Conservation (phyloP, 495 filamentous ascomycete genomes). For the Gamarada debralockiae region DNA sequence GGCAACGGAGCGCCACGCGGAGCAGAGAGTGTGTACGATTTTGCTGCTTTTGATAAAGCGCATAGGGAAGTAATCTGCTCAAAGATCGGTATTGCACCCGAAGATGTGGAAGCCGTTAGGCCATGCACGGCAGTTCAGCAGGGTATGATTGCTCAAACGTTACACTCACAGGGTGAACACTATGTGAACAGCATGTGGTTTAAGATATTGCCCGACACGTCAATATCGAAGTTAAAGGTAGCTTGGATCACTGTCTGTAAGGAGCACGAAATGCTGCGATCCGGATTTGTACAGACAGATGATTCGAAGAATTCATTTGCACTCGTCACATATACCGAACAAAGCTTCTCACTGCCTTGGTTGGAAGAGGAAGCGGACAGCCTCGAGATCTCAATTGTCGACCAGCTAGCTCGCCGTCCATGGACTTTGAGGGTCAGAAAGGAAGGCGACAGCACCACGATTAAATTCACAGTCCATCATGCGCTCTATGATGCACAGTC, state of each 20-base stretch:
- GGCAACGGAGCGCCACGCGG: not conserved
- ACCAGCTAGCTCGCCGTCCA: conserved; percentile 24
- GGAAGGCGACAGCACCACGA: conserved; percentile 11
- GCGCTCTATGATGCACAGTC: conserved; percentile 77
- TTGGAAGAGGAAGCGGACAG: not conserved
- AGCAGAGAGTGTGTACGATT: conserved; percentile 17
- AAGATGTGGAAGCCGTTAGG: conserved; percentile 39
- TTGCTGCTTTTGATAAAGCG: conserved; percentile 36
- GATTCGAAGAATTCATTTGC: conserved; percentile 32
- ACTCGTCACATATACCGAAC: conserved; percentile 54
- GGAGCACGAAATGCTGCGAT: conserved; percentile 21
- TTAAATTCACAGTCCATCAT: conserved; percentile 62
- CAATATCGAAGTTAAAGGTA: conserved; percentile 6
- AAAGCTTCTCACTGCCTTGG: conserved; percentile 37
- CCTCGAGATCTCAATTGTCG: not conserved
- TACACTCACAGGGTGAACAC: conserved; percentile 47
- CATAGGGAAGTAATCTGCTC: conserved; percentile 30
- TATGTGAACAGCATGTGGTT: conserved; percentile 62
- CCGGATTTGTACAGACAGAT: conserved; percentile 17
- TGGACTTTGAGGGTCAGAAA: conserved; percentile 42
- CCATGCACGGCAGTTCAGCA: conserved; percentile 64
- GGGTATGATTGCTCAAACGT: conserved; percentile 59
- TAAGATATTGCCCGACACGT: conserved; percentile 26
- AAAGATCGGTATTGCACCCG: conserved; percentile 19
- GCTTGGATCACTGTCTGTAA: conserved; percentile 16